phyloP scores from a whole-genome alignment of 1,139 yeast genomes.

The Cylindricascospora bacillispora region DNA sequence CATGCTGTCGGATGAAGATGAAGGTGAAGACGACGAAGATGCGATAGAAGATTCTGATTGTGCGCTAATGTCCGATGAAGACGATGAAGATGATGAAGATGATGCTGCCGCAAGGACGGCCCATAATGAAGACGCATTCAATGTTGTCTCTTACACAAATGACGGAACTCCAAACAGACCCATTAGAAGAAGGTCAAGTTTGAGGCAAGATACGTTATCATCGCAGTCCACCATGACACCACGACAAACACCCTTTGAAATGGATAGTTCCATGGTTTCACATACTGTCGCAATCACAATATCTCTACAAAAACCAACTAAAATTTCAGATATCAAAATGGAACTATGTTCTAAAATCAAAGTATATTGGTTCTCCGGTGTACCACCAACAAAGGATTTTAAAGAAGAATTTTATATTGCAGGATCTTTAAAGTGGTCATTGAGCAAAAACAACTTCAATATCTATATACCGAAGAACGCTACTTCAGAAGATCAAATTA shows the following conservation, averaged over 20 bases:
- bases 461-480: constrained; percentile 30
- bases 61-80: no score
- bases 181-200: background rate
- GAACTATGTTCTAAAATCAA: constrained; percentile 25
- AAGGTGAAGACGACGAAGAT: background rate
- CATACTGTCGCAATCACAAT: constrained; percentile 24
- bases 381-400: constrained; percentile 33
- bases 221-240: no score
- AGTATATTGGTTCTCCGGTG: constrained; percentile 45
- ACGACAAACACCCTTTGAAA: no score
- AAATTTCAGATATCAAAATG: constrained; percentile 18
- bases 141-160: constrained; percentile 3
- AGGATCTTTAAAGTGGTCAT: constrained; percentile 37
- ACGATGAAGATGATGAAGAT: constrained; percentile 6
- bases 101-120: constrained; percentile 6
- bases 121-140: constrained; percentile 14
- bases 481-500: constrained; percentile 17
- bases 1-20: constrained; percentile 1
- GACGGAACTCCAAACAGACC: background rate
- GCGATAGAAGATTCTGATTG: background rate
- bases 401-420: constrained; percentile 37
- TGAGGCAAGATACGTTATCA: background rate
- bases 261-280: constrained; percentile 39
- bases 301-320: constrained; percentile 17
- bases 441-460: constrained; percentile 34